Base-by-base conservation (phyloP, 192 early-diverging fungal species). In the Linnemannia hyalina region DNA sequence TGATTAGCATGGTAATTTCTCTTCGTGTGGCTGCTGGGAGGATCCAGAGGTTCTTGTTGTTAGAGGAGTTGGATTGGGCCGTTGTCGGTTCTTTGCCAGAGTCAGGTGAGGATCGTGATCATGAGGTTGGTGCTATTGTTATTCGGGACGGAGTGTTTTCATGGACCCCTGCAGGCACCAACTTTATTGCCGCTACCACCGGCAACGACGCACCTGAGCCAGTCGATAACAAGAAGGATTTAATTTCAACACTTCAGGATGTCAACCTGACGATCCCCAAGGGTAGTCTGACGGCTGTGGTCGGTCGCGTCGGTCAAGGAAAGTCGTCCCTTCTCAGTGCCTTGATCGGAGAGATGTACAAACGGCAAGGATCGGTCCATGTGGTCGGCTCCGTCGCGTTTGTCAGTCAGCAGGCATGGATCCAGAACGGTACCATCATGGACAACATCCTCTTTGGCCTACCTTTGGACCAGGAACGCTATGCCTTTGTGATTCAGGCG, bases 371-470 rank as follows among this genome's bases (percentile, higher is more conserved):
- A 35, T 73, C 82, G 5, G 93, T 96, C 1, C 55, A 46, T 0
- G 73, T 97, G 1, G 75, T 89, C 18, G 97, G 96, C 0, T 77
- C 77, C 10, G 11, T 87, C 13, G 92, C 90, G 1, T 92, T 94
- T 16, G 89, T 83, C 3, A 71, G 71, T 32, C 78, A 80, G 42
- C 78, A 80, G 42, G 71, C 71, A 16, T 78, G 76, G 76, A 78
- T 78, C 65, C 42, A 52, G 44, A 78, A 78, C 11, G 76, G 65
- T 3, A 68, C 68, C 5, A 20, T 96, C 26, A 91, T 91, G 18
- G 94, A 95, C 22, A 97, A 98, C 69, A 96, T 97, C 73, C 60
- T 92, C 11, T 97, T 98, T 91, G 95, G 95, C 0, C 78, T 88
- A 8, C 89, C 91, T 0, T 93, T 88, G 65, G 90, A 96, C 44